Percentiles rank a stretch among this genome's conserved stretches.
Conservation (phyloP, 495 filamentous ascomycete genomes). For the Daldinia loculata region DNA sequence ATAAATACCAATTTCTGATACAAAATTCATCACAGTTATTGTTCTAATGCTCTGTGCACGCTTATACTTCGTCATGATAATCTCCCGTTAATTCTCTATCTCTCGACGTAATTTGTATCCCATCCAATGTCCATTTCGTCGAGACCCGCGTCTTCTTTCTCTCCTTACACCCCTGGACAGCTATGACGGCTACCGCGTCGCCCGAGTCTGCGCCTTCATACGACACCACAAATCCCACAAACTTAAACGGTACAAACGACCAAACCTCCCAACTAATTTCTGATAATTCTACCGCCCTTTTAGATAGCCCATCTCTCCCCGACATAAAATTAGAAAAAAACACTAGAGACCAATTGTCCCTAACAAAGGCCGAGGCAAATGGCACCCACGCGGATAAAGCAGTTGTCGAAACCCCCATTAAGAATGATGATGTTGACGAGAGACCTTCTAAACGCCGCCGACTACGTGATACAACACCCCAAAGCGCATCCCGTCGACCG, state of each 20-base stretch:
- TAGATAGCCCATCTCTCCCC: conserved; percentile 3
- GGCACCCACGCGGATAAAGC: conserved; percentile 25
- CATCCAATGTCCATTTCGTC: conserved; percentile 69
- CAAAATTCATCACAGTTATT: conserved; percentile 53
- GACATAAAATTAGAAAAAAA: conserved; percentile 19
- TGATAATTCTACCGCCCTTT: not conserved
- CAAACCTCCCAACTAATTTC: conserved; percentile 11
- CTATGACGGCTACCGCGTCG: conserved; percentile 62
- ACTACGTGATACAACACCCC: conserved; percentile 58
- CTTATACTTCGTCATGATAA: conserved; percentile 67
- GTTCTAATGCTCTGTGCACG: conserved; percentile 61
- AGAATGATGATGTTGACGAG: conserved; percentile 50
- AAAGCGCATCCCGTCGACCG: conserved; percentile 46
- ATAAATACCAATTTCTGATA: conserved; percentile 49
- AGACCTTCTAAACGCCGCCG: conserved; percentile 80
- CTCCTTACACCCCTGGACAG: conserved; percentile 51
- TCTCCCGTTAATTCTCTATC: conserved; percentile 57
- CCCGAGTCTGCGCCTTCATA: conserved; percentile 55
- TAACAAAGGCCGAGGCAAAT: conserved; percentile 35
- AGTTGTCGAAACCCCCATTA: conserved; percentile 15
- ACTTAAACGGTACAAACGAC: conserved; percentile 27
- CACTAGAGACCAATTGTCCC: conserved; percentile 19
- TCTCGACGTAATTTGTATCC: conserved; percentile 70
- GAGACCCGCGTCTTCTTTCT: conserved; percentile 66
- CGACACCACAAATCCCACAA: conserved; percentile 45